Evolutionary conservation across 345 rosid species (phyloP).

Genomic region (Crucihimalaya himalaica): DNA sequence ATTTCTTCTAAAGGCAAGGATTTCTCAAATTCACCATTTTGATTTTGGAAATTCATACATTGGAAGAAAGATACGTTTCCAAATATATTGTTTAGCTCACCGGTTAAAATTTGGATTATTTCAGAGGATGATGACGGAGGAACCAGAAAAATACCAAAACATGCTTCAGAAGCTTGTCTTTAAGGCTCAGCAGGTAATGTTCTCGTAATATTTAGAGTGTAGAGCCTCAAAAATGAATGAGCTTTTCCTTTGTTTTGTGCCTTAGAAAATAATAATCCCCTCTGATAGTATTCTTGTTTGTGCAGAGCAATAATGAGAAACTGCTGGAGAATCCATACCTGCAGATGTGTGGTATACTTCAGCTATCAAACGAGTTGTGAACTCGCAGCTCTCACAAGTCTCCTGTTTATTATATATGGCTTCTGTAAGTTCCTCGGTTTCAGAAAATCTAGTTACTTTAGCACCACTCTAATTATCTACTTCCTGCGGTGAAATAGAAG

Average conservation of each 20-base stretch:
- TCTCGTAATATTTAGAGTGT: not conserved
- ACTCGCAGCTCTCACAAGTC: slow-evolving; percentile 21
- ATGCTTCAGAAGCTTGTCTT: slow-evolving; percentile 94
- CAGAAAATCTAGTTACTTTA: slow-evolving; percentile 23
- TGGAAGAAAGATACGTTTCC: not conserved
- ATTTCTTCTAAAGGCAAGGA: slow-evolving; percentile 84
- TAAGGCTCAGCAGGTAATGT: slow-evolving; percentile 91
- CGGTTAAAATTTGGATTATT: slow-evolving; percentile 18
- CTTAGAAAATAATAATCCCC: not conserved
- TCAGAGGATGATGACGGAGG: slow-evolving; percentile 99
- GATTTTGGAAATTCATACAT: slow-evolving; percentile 8
- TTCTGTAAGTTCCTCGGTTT: slow-evolving; percentile 24
- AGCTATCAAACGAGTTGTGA: slow-evolving; percentile 72
- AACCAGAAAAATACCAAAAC: slow-evolving; percentile 89
- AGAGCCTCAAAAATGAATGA: not conserved
- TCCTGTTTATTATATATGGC: slow-evolving; percentile 30
- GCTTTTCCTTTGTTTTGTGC: slow-evolving; percentile 1
- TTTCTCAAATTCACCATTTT: slow-evolving; percentile 21
- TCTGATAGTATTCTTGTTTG: slow-evolving; percentile 17
- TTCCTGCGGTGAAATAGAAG: slow-evolving; percentile 20
- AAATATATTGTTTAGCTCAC: slow-evolving; percentile 31
- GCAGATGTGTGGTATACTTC: slow-evolving; percentile 97
- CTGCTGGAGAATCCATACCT: slow-evolving; percentile 94
- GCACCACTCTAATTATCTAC: slow-evolving; percentile 1
- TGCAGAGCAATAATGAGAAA: slow-evolving; percentile 96